Base-by-base conservation (phyloP, 148 eudicot genomes). In the Chenopodium album region DNA sequence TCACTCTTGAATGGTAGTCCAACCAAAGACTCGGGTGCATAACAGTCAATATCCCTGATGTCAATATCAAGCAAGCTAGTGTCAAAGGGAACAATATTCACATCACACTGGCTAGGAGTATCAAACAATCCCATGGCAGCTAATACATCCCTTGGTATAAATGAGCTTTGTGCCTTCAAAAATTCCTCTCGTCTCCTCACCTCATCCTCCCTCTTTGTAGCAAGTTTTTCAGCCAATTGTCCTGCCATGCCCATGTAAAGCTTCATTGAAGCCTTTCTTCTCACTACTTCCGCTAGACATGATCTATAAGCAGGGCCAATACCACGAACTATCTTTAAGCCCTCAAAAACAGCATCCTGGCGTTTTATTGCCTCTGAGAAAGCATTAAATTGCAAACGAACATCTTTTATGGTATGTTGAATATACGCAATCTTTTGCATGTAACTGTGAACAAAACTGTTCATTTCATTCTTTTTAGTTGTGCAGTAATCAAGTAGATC, bases 231-330 rank as follows among this genome's bases (percentile, higher is more conserved):
- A n/a, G 99, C 99, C 85, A 94, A 85, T 76, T 90, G 97, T 47
- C 99, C 99, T 74, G 97, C 99, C 92, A 90, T 90, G 73, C 99
- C 99, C 98, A 97, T 97, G 82, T 92, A 97, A 80, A 97, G 93
- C 88, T 94, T 97, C 99, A 90, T 91, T 29, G 93, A 90, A 63
- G 98, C 94, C 88, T 91, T 97, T 88, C 99, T 89, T 81, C 99
- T 86, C 29, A 97, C 98, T 46, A 94, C 85, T 82, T 97, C 99
- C 1, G 99, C 97, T 71, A 97, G 92, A 87, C 99, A 94, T 13
- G 96, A 94, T 82, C 96, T 90, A 67, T 97, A 97, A 65, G 98
- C 90, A 37, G 94, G 88, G 62, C 94, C 94, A 41, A 97, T 89
- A 69, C 92, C 92, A 74, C 93, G 90, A 68, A 97, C 90, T 67